Evolutionary conservation across 2,329 filamentous ascomycete genomes (phyloP), one percentile per base, ranked within the genome.

Genomic region (Colletotrichum sp.): DNA sequence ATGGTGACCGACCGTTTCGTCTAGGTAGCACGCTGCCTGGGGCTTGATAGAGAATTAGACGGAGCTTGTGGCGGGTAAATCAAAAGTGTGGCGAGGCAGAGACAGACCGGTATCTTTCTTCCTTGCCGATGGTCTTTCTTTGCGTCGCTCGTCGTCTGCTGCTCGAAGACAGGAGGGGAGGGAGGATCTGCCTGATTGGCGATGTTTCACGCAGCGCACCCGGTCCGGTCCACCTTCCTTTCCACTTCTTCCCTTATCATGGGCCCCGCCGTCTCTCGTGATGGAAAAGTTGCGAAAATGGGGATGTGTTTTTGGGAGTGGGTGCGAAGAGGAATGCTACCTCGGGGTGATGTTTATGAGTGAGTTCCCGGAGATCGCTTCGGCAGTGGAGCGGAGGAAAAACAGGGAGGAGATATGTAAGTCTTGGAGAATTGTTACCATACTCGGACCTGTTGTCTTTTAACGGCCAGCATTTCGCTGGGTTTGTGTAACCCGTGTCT

Each of bases 121-220:
- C 12, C n/a, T 13, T 36, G 38, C 38, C 3, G 38, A 1, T n/a
- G 18, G 18, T 48, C 38, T 7, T n/a, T 38, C 28, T 15, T 15
- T 32, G 24, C 28, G 56, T 30, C 28, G 26, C 30, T 61, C 43
- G 43, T 52, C 43, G 43, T 21, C 43, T 52, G n/a, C 43, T 52
- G 43, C 43, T 52, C n/a, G n/a, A 15, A 15, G 52, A 58, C 6
- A 34, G 18, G 48, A 52, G 1, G 16, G 36, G 16, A 13, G n/a
- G 2, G 58, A 18, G 8, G 16, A 4, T 30, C 55, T 24, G 7
- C 18, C n/a, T 72, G 69, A 34, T 64, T 67, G 69, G 73, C n/a
- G 34, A 64, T 73, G 73, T 75, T 69, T 75, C 72, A 75, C 43
- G 61, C 32, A 69, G 61, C 72, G 30, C 38, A 55, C 26, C 36